A percentile compares a stretch with the other conserved stretches of the same genome.
Evolutionary conservation across 2,329 filamentous ascomycete genomes (phyloP).

Genomic region (Aureobasidium lini): DNA sequence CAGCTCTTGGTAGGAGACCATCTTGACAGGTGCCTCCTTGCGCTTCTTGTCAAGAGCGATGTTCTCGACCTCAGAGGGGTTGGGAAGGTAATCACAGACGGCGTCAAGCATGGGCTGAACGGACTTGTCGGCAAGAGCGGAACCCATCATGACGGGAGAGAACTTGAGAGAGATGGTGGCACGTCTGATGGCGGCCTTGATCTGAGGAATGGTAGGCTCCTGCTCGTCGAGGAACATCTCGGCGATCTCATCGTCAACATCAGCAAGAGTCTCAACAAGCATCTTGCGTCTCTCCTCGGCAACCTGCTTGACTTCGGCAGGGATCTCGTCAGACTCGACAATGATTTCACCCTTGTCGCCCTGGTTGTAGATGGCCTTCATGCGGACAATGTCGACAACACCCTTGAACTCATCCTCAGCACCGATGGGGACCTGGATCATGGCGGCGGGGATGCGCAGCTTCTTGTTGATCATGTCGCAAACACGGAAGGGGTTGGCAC

Average conservation of each 20-base stretch:
- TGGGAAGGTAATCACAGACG: slow-evolving; percentile 91
- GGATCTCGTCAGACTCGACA: slow-evolving; percentile 69
- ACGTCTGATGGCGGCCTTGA: slow-evolving; percentile 85
- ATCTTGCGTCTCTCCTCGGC: slow-evolving; percentile 75
- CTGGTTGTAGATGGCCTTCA: slow-evolving; percentile 91
- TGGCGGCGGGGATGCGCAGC: slow-evolving; percentile 84
- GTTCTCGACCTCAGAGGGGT: slow-evolving; percentile 84
- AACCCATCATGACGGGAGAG: slow-evolving; percentile 92
- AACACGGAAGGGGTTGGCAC: slow-evolving; percentile 94
- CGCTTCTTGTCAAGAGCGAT: slow-evolving; percentile 76
- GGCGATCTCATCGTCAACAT: slow-evolving; percentile 96
- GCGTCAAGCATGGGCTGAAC: slow-evolving; percentile 96
- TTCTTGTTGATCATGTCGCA: slow-evolving; percentile 97
- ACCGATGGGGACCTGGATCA: slow-evolving; percentile 90
- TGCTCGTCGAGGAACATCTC: slow-evolving; percentile 87
- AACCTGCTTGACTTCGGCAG: slow-evolving; percentile 66
- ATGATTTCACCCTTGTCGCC: slow-evolving; percentile 71
- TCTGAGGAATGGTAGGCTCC: slow-evolving; percentile 70
- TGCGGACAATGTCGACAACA: slow-evolving; percentile 84
- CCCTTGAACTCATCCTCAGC: slow-evolving; percentile 86
- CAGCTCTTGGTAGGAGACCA: slow-evolving; percentile 86
- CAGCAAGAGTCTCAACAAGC: slow-evolving; percentile 89
- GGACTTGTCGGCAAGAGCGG: slow-evolving; percentile 86
- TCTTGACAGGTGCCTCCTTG: slow-evolving; percentile 70
- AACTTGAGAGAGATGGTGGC: slow-evolving; percentile 87